Base-by-base conservation (phyloP, 805 yeast genomes). In the Wickerhamomyces rabaulensis region DNA sequence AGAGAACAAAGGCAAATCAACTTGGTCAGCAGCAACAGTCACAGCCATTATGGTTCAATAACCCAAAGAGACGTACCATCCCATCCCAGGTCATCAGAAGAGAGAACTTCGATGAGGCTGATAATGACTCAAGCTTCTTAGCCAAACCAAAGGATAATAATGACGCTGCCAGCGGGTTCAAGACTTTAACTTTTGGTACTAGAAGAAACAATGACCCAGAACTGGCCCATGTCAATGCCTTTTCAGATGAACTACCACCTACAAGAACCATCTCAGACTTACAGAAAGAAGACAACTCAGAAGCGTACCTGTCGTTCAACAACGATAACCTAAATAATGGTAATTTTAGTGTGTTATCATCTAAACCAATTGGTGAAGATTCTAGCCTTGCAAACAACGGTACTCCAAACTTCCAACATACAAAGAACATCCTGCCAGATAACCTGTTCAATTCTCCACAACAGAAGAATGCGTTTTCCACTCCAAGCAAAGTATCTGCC, bases 61-160 rank as follows among this genome's bases (percentile, higher is more conserved):
- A 68, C 41, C 68, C 74, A n/a, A 72, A 69, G 48, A 71, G 73
- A 49, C 65, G 81, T 47, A 61, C 66, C 1, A 65, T 72, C n/a
- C 80, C 82, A 9, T 69, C 71, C n/a, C 66, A 65, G 3, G 67
- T 75, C 15, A 61, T 76, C 20, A 75, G 74, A 51, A 64, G 81
- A 53, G 65, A 58, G 19, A 47, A 50, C n/a, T 37, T 44, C 9
- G 50, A 50, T n/a, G 57, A 57, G 4, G 40, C 40, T 26, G 58
- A 58, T 12, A 46, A 45, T 8, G 65, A 58, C 16, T 48, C 66
- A 1, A 49, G 55, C 6, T 54, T 58, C 39, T 40, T 61, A 6
- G 46, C 56, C 4, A 57, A 55, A 43, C 20, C 54, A 9, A 50
- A 50, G 13, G 43, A 56, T 1, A 39, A 27, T 27, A 29, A 39